Percentiles rank a stretch among this genome's conserved stretches.
phyloP scores from a whole-genome alignment of 371 early-diverging fungal species.

The Chytridiales sp. region DNA sequence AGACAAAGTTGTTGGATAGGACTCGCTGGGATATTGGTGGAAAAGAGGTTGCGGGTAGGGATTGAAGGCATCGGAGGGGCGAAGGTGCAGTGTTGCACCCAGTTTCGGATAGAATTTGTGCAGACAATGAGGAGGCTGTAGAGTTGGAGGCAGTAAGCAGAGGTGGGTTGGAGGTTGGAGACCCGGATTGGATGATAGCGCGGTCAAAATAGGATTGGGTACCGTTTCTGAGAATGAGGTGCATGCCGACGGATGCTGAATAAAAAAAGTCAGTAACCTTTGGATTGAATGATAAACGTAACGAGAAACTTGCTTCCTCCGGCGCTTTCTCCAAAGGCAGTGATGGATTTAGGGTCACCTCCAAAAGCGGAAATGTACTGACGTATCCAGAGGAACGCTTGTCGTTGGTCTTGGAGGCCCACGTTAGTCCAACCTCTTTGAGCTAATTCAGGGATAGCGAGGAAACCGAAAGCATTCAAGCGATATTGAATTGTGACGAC shows the following conservation, averaged over 20 bases:
- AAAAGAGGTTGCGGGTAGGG: conserved; percentile 1
- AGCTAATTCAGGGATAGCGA: conserved; percentile 20
- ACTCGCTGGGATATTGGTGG: neutral
- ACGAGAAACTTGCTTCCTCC: no score
- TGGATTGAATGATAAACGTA: no score
- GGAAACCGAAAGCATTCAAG: conserved; percentile 33
- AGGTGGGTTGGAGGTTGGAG: conserved; percentile 15
- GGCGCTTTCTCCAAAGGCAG: conserved; percentile 49
- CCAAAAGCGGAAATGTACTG: conserved; percentile 50
- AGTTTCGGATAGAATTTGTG: neutral
- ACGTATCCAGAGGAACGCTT: conserved; percentile 50
- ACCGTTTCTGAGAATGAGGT: conserved; percentile 18
- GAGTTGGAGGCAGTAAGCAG: neutral
- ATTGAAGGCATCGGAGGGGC: conserved; percentile 10
- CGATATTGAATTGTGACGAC: conserved; percentile 44
- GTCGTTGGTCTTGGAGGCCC: conserved; percentile 48
- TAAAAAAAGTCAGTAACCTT: no score
- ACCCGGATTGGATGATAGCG: conserved; percentile 22
- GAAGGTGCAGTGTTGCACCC: conserved; percentile 7
- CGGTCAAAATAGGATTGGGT: conserved; percentile 17
- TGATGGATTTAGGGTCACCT: conserved; percentile 45
- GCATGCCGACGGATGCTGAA: conserved; percentile 19
- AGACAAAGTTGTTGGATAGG: neutral
- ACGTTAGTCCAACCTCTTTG: conserved; percentile 29
- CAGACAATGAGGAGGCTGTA: no score